phyloP scores from a whole-genome alignment of 805 yeast species.

The Ogataea degrootiae region DNA sequence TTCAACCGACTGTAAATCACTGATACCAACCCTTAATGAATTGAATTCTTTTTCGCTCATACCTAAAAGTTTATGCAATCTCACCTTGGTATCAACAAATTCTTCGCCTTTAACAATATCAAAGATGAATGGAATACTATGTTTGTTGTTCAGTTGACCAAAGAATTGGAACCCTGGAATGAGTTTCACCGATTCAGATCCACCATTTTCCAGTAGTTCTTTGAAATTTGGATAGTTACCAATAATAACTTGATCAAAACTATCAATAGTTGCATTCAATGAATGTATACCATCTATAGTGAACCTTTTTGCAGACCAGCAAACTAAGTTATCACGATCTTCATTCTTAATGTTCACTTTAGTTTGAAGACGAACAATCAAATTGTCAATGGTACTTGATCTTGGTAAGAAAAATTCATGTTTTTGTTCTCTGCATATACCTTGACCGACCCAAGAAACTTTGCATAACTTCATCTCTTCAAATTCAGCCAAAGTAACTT shows the following conservation, averaged over 20 bases:
- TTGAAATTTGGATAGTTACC: slow-evolving; percentile 38
- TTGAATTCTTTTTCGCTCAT: slow-evolving; percentile 76
- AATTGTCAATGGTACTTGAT: slow-evolving; percentile 48
- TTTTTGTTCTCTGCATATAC: slow-evolving; percentile 63
- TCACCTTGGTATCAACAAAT: slow-evolving; percentile 53
- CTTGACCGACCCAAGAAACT: slow-evolving; percentile 69
- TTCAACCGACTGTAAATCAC: slow-evolving; percentile 35
- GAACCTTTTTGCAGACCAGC: slow-evolving; percentile 49
- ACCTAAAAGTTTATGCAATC: slow-evolving; percentile 70
- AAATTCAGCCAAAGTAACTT: slow-evolving; percentile 66
- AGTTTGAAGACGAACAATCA: slow-evolving; percentile 51
- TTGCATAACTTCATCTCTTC: slow-evolving; percentile 69
- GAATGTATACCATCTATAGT: slow-evolving; percentile 30
- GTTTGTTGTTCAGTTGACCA: slow-evolving; percentile 59
- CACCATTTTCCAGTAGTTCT: slow-evolving; percentile 12
- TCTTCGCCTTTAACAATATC: slow-evolving; percentile 64
- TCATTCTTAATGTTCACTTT: slow-evolving; percentile 49
- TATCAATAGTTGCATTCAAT: slow-evolving; percentile 33
- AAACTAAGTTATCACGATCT: slow-evolving; percentile 41
- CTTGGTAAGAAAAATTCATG: slow-evolving; percentile 68
- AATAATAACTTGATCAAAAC: slow-evolving; percentile 42
- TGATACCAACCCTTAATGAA: slow-evolving; percentile 62
- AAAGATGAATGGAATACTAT: slow-evolving; percentile 84
- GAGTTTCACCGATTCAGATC: slow-evolving; percentile 32
- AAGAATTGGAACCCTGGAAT: slow-evolving; percentile 74